Evolutionary conservation across 2,329 filamentous ascomycete genomes (phyloP).

Genomic region (Cytospora leucostoma): DNA sequence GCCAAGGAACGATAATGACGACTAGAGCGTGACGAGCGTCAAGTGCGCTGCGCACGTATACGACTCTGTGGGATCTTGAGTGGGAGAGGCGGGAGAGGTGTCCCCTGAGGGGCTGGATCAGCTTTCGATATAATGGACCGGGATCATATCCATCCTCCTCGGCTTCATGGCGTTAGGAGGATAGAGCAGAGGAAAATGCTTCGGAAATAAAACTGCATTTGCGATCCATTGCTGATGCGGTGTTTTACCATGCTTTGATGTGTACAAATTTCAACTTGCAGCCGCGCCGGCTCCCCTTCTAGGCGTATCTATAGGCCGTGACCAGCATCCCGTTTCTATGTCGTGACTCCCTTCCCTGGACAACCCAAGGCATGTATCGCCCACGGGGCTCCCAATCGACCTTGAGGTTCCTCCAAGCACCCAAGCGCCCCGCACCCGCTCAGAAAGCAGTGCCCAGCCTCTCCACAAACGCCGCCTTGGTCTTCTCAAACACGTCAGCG

Average conservation of each 20-base stretch:
- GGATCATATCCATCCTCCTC: slow-evolving; percentile 3
- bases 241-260: not conserved
- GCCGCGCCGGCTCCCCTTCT: slow-evolving; percentile 2
- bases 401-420: not conserved
- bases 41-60: not conserved
- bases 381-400: not conserved
- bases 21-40: slow-evolving; percentile 11
- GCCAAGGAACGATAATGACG: slow-evolving; percentile 27
- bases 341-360: not conserved
- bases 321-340: not conserved
- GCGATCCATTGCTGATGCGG: slow-evolving; percentile 13
- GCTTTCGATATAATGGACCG: slow-evolving; percentile 11
- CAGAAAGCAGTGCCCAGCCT: slow-evolving; percentile 50
- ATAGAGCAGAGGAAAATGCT: slow-evolving; percentile 26
- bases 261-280: not conserved
- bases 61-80: not conserved
- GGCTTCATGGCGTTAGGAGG: slow-evolving; percentile 28
- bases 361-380: not conserved
- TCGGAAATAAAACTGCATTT: slow-evolving; percentile 28
- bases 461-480: slow-evolving; percentile 51
- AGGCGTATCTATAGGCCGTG: slow-evolving; percentile 6
- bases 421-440: not conserved
- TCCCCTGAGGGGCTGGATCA: not conserved
- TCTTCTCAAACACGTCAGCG: slow-evolving; percentile 60
- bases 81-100: not conserved